Conservation (phyloP, 176 grass and related monocot genomes). For the Pontederia crassipes region DNA sequence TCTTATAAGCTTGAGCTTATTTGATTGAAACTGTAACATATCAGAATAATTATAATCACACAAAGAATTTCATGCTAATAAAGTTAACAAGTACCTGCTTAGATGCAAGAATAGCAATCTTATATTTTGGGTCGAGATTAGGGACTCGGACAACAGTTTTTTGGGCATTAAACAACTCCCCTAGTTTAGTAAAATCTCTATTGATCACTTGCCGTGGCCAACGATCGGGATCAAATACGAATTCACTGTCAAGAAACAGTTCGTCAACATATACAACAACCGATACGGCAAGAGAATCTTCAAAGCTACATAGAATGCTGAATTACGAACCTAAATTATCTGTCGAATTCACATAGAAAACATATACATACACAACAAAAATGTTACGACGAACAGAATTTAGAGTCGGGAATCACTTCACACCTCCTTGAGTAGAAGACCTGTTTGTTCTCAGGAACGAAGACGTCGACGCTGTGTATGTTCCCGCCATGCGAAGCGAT, state of each 20-base stretch:
- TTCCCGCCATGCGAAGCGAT: conserved; percentile 82
- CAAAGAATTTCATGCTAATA: too few relatives aligned
- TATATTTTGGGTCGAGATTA: conserved; percentile 73
- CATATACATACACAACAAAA: background rate
- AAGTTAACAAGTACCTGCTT: conserved; percentile 39
- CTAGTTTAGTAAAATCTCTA: conserved; percentile 46
- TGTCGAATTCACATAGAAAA: too few relatives aligned
- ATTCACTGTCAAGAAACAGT: conserved; percentile 38
- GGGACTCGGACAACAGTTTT: conserved; percentile 48
- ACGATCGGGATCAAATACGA: conserved; percentile 41
- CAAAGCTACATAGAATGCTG: too few relatives aligned
- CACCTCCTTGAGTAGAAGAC: conserved; percentile 81
- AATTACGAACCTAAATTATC: too few relatives aligned
- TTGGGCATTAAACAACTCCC: conserved; percentile 48
- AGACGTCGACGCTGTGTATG: conserved; percentile 87
- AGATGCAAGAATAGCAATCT: conserved; percentile 70
- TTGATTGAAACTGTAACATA: too few relatives aligned
- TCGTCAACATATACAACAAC: too few relatives aligned
- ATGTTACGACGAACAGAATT: background rate
- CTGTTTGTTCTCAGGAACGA: conserved; percentile 60
- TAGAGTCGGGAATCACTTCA: background rate
- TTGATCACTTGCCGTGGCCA: conserved; percentile 56
- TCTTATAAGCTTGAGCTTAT: too few relatives aligned
- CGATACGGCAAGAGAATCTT: too few relatives aligned
- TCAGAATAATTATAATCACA: too few relatives aligned